Evolutionary conservation across 805 yeast species (phyloP).

Genomic region (Lachancea sp.): DNA sequence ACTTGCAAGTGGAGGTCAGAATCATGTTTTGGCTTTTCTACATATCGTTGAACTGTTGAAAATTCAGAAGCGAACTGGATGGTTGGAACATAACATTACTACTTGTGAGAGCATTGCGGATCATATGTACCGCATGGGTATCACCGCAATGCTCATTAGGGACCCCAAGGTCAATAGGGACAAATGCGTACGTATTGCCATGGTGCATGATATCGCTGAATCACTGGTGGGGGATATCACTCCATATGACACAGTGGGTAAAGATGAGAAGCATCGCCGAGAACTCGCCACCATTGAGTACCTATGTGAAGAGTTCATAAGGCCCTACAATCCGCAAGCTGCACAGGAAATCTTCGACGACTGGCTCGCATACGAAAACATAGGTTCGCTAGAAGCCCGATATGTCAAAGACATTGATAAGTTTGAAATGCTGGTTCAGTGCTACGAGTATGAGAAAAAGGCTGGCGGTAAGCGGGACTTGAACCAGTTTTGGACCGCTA

Average conservation of each 20-base stretch:
- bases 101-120: slow-evolving; percentile 69
- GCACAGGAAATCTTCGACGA: slow-evolving; percentile 59
- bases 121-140: slow-evolving; percentile 93
- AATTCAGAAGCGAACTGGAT: slow-evolving; percentile 83
- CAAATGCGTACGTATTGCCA: slow-evolving; percentile 76
- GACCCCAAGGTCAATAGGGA: slow-evolving; percentile 49
- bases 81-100: slow-evolving; percentile 60
- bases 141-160: slow-evolving; percentile 63
- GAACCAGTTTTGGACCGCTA: slow-evolving; percentile 62
- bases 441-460: slow-evolving; percentile 75
- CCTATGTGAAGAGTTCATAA: slow-evolving; percentile 49
- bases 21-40: slow-evolving; percentile 50
- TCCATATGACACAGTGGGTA: slow-evolving; percentile 66
- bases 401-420: slow-evolving; percentile 94
- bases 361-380: slow-evolving; percentile 88
- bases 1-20: slow-evolving; percentile 28
- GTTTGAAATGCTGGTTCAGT: slow-evolving; percentile 76
- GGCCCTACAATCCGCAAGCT: slow-evolving; percentile 56
- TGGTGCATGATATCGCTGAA: slow-evolving; percentile 94
- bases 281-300: slow-evolving; percentile 70
- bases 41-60: slow-evolving; percentile 70
- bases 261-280: slow-evolving; percentile 76
- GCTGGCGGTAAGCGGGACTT: slow-evolving; percentile 52
- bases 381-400: slow-evolving; percentile 72
- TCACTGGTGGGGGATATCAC: slow-evolving; percentile 91